Conservation (phyloP, 805 yeast species). For the Pichia pseudocactophila region DNA sequence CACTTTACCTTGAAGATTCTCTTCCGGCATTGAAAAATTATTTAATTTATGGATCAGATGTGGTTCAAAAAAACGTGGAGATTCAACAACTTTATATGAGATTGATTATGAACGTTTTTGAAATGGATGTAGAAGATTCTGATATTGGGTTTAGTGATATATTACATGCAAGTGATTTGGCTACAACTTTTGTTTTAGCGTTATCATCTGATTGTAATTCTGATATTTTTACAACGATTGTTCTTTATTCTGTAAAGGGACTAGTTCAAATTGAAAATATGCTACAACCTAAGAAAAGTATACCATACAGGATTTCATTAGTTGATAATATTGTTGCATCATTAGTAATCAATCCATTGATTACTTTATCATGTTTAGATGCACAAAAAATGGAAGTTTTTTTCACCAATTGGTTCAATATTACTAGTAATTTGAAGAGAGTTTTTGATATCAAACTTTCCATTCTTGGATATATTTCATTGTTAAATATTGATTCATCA, state of each 20-base stretch:
- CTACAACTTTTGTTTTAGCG: conserved; percentile 54
- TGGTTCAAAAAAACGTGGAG: conserved; percentile 37
- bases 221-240: conserved; percentile 36
- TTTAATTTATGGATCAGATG: conserved; percentile 46
- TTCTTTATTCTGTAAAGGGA: conserved; percentile 35
- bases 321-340: conserved; percentile 58
- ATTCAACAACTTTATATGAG: conserved; percentile 42
- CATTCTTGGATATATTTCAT: conserved; percentile 52
- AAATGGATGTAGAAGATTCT: conserved; percentile 23
- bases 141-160: conserved; percentile 52
- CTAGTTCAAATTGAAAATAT: conserved; percentile 27
- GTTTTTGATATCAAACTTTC: conserved; percentile 79
- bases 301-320: conserved; percentile 33
- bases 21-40: conserved; percentile 67
- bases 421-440: conserved; percentile 46
- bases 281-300: conserved; percentile 16
- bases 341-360: conserved; percentile 49
- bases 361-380: conserved; percentile 43
- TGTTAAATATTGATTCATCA: conserved; percentile 28
- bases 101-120: conserved; percentile 37
- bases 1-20: conserved; percentile 67
- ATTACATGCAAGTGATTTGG: conserved; percentile 49
- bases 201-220: conserved; percentile 38
- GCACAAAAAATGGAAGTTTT: conserved; percentile 39
- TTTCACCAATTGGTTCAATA: conserved; percentile 58